Evolutionary conservation across 1,139 yeast genomes (phyloP), one percentile per base, ranked within the genome.

Genomic region (Kodamaea derodonti): DNA sequence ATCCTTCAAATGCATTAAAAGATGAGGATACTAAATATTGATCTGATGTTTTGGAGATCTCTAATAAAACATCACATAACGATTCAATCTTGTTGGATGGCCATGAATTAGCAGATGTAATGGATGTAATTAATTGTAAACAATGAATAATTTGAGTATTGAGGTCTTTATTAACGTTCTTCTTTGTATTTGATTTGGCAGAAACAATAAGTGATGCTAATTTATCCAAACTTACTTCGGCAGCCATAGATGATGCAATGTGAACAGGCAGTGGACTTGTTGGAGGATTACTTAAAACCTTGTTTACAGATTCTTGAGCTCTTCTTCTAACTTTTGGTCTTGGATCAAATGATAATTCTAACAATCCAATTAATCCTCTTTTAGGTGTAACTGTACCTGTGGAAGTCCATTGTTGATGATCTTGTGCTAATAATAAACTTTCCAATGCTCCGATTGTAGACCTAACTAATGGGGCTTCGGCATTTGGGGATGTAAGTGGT

Each of bases 251-350:
- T 18, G 92, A 72, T 9, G 87, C 95, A 29, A 86, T 82, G 55
- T 90, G 97, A 30, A 75, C 80, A 6, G 81, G 72, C 12, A 79
- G 68, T 8, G 95, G 94, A n/a, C 90, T 83, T 0, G 87, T 75
- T 10, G 96, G 95, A 12, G 94, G 90, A 45, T 72, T 72, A 4
- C 62, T 44, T 43, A 92, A 65, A 22, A 92, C 66, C 4, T 66
- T 71, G 31, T 72, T 62, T 14, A 92, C 71, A 2, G 97, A 85
- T 39, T 92, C 98, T 48, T 83, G 85, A 2, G 97, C 95, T 66
- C 97, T 80, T 75, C 85, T 87, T 59, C 99, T 79, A 10, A 94
- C 95, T 53, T 94, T 94, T 23, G 99, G 98, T 56, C 98, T 76
- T 29, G 86, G 82, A 57, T 94, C 98, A 35, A 85, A 63, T 1